Base-by-base conservation (phyloP, 1,139 yeast genomes). In the Zhuliangozyma parablackwelliae region DNA sequence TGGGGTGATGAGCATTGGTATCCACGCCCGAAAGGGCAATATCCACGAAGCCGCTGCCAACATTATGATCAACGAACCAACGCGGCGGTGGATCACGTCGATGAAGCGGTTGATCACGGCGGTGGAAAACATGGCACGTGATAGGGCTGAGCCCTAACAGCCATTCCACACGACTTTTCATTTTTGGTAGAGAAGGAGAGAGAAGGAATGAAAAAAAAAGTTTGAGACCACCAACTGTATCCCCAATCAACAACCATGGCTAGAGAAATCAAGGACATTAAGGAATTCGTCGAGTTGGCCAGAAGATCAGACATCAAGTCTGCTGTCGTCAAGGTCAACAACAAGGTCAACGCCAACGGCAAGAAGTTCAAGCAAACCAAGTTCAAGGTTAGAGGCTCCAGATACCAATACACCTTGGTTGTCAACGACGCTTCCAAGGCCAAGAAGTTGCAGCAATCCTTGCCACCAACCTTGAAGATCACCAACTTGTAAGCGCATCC, bases 321-420 rank as follows among this genome's bases (percentile, higher is more conserved):
- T 51, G 96, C 95, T 59, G 83, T 90, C 67, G 82, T 88, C 75
- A 87, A 84, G 79, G 77, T 79, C 68, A 87, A 89, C 90, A 75
- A 82, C 76, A 88, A 88, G 79, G 58, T 81, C 63, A 82, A 81
- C 75, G 78, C 84, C 56, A 80, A 80, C 76, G 95, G 95, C 71
- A 83, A 83, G 78, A 75, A 76, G 59, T 77, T 80, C 80, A 83
- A 84, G 75, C 90, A 85, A 75, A 89, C 97, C 79, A 92, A 92
- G 78, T 92, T 92, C 92, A 92, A 94, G 88, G 89, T 92, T 65
- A 88, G 98, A 81, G 96, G 97, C 71, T 65, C 96, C 55, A 87
- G 79, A 72, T 73, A 86, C 80, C 83, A 88, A 65, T 92, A 92
- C 88, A 92, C 98, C 62, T 81, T 92, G 72, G 86, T 86, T 59